Evolutionary conservation across 306 rosid genomes (phyloP).

Genomic region (Vigna radiata): DNA sequence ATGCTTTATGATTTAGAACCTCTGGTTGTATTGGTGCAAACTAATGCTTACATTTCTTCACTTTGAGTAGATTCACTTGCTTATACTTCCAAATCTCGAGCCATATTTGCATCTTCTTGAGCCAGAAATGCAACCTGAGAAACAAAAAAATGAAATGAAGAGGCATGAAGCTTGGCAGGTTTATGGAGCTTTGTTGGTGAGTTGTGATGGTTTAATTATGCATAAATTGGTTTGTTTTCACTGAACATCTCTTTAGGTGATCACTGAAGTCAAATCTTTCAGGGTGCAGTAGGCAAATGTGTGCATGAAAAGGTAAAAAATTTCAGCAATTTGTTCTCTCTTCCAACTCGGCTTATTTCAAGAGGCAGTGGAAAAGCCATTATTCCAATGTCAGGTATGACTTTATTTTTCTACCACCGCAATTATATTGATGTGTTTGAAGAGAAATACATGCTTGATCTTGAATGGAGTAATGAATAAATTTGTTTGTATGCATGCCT

Average conservation of each 20-base stretch:
- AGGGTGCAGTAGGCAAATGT: slow-evolving; percentile 84
- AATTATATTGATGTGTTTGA: slow-evolving; percentile 22
- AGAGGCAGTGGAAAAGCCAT: slow-evolving; percentile 61
- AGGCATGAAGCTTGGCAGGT: slow-evolving; percentile 91
- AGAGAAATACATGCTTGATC: not conserved
- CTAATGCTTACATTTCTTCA: slow-evolving; percentile 30
- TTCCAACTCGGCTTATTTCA: slow-evolving; percentile 54
- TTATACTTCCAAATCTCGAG: slow-evolving; percentile 88
- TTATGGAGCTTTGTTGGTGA: slow-evolving; percentile 88
- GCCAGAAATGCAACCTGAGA: slow-evolving; percentile 81
- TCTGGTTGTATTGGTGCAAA: slow-evolving; percentile 34
- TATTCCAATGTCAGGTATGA: slow-evolving; percentile 55
- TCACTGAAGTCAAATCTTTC: slow-evolving; percentile 47
- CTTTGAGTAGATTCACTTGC: slow-evolving; percentile 73
- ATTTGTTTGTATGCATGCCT: slow-evolving; percentile 3
- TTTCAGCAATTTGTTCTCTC: slow-evolving; percentile 55
- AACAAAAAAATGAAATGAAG: slow-evolving; percentile 76
- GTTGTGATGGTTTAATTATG: slow-evolving; percentile 41
- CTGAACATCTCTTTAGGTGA: slow-evolving; percentile 39
- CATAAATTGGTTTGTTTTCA: slow-evolving; percentile 16
- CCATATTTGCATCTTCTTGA: slow-evolving; percentile 83
- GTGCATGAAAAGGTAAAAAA: slow-evolving; percentile 62
- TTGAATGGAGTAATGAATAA: slow-evolving; percentile 3
- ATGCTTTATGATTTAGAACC: slow-evolving; percentile 33
- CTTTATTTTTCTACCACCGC: slow-evolving; percentile 31